Evolutionary conservation across 2,329 filamentous ascomycete species (phyloP).

Genomic region (Penicillium rolfsii): DNA sequence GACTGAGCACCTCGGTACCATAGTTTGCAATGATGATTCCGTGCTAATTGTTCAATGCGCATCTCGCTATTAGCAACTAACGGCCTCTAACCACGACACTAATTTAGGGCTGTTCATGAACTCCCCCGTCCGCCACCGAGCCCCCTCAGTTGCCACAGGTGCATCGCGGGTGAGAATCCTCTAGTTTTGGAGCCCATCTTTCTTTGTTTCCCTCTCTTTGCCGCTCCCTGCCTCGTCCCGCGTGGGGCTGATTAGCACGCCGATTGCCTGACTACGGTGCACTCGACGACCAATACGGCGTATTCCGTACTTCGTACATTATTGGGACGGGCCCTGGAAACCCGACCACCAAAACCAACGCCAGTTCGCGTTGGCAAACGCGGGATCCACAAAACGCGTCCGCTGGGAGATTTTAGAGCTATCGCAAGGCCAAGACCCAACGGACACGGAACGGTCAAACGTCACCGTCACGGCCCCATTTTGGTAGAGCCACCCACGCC

Average conservation of each 20-base stretch:
- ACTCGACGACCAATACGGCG: too few species aligned
- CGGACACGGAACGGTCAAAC: constrained; percentile 15
- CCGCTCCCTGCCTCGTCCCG: constrained; percentile 15
- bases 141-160: neutral
- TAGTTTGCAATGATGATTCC: neutral
- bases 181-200: neutral
- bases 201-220: constrained; percentile 15
- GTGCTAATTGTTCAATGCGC: neutral
- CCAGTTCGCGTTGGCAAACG: constrained; percentile 22
- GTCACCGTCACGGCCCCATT: constrained; percentile 10
- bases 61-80: too few species aligned
- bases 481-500: constrained; percentile 20
- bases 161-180: neutral
- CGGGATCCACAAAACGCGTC: constrained; percentile 29
- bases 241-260: constrained; percentile 24
- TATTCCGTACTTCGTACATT: too few species aligned
- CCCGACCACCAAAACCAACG: neutral
- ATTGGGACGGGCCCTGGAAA: neutral
- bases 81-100: too few species aligned
- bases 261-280: neutral
- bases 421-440: constrained; percentile 6
- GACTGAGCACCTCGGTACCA: neutral
- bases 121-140: neutral
- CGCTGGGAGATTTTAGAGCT: constrained; percentile 16
- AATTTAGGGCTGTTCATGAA: neutral